Base-by-base conservation (phyloP, 1,284 basidiomycete genomes). In the Trichosporon sp. region DNA sequence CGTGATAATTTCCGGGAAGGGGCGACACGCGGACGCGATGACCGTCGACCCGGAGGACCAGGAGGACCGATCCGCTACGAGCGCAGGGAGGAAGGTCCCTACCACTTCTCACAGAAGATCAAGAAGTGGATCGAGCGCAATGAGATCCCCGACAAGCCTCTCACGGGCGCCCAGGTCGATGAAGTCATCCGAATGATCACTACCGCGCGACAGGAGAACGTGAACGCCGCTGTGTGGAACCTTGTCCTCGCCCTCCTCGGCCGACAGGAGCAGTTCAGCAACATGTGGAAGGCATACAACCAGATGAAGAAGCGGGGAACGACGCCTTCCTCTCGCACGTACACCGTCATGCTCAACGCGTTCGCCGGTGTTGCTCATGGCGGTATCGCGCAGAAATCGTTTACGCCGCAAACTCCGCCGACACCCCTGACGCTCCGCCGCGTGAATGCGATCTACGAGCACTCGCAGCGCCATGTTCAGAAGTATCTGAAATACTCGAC, bases 221-320 rank as follows among this genome's bases (percentile, higher is more conserved):
- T 81, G 16, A 83, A 81, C 68, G 78, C 76, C 1, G 78, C 79
- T 1, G 79, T 80, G 2, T 84, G 79, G 78, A 83, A 83, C 69
- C 74, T 79, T 54, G 72, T 84, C 11, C 65, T 83, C n/a, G 73
- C 70, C 0, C 68, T 77, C 1, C 69, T 81, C 16, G 82, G 82
- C 1, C 76, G 77, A 59, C 77, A 78, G 54, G 71, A 73, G 37
- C 78, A 75, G 68, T 77, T 80, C 67, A 72, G 77, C 21, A 66
- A 71, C 35, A 80, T 83, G 78, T 84, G 79, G 76, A 79, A 75
- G 61, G 59, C 74, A 6, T 82, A 78, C 72, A 82, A 84, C 69
- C 67, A 83, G 83, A 85, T 85, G 84, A 84, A 84, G 74, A 83
- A 81, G 68, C 73, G 80, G 32, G 79, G 78, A n/a, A 77, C 81